Base-by-base conservation (phyloP, 306 rosid species). In the Corylus avellana region DNA sequence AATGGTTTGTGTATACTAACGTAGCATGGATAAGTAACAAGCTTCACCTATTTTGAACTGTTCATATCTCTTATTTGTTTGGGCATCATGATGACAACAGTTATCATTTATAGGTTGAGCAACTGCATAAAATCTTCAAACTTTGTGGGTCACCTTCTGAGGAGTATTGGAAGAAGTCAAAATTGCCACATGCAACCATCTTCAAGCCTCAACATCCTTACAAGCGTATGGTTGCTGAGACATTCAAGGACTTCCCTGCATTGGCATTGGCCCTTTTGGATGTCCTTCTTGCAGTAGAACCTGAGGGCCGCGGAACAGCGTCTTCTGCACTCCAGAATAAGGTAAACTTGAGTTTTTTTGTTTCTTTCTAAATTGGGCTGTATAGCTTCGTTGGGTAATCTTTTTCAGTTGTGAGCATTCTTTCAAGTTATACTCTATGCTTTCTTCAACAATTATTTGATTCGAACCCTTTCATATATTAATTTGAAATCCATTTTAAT, bases 131-230 rank as follows among this genome's bases (percentile, higher is more conserved):
- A 87, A 93, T 93, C 81, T 93, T 91, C 87, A 93, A 93, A 84
- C 93, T 93, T 13, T 93, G 98, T 27, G 98, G 98, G 71, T 93
- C 98, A 51, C 98, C 98, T 58, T 93, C 94, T 75, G 97, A 93
- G 84, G 94, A 82, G 71, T 91, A 90, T 82, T 93, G 97, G 98
- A 91, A 83, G 87, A 91, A 82, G 74, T 91, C 97, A 80, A 93
- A 85, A 78, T 79, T 93, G 78, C 97, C 93, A 7, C 91, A 91
- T 85, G 92, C 93, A 42, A 91, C 97, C 55, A 87, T 90, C 76
- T 91, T 93, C 79, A 91, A 91, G 84, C 98, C 98, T 73, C 89
- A 89, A 67, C 93, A 91, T 44, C 93, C 97, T 76, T 93, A 93
- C 85, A 89, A 78, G 83, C 84, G 92, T 37, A 78, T 81, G 76